Evolutionary conservation across 78 protist species (phyloP), one percentile per base, ranked within the genome.

Genomic region (Dictyostelium purpureum): DNA sequence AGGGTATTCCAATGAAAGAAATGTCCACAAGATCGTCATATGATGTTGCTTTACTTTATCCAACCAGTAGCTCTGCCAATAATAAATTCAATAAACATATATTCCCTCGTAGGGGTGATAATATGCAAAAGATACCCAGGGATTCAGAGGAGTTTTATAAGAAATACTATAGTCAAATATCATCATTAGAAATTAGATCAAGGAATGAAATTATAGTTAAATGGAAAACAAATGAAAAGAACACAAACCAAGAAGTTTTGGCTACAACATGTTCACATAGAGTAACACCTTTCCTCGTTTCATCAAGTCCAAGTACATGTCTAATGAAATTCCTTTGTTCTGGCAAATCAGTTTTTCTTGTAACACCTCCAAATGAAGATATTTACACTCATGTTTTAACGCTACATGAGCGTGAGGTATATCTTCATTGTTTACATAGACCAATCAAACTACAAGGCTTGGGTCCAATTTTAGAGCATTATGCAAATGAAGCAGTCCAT

Each of bases 1-100:
- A 78, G 7, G 89, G 89, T 52, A 81, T 81, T 24, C 89, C 89
- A 33, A 81, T 81, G 89, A 81, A 81, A 33, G 89, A 81, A 26
- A 78, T 74, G 40, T 77, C 85, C 10, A 52, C 45, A 6, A 49
- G 75, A 52, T 35, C 51, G 26, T 42, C 43, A 26, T 81, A 51
- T 61, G 74, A 51, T 69, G 75, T 69, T 9, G 63, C 77, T 16
- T 43, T 51, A 10, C 40, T 66, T 7, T 81, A 81, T 11, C 28
- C 51, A 40, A 35, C 33, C 1, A 16, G 49, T 45, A 51, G 67
- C 19, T 51, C 24, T 24, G 42, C 40, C 19, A 31, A 51, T 43
- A 75, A 52, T 75, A 18, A 52, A 14, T 45, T 31, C 19, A 35
- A 75, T 51, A 51, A 35, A 51, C 81, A 75, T 75, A 47, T 51